A percentile compares a stretch with the other conserved stretches of the same genome.
Conservation (phyloP, 2,329 filamentous ascomycete species). For the Colletotrichum caudatum region DNA sequence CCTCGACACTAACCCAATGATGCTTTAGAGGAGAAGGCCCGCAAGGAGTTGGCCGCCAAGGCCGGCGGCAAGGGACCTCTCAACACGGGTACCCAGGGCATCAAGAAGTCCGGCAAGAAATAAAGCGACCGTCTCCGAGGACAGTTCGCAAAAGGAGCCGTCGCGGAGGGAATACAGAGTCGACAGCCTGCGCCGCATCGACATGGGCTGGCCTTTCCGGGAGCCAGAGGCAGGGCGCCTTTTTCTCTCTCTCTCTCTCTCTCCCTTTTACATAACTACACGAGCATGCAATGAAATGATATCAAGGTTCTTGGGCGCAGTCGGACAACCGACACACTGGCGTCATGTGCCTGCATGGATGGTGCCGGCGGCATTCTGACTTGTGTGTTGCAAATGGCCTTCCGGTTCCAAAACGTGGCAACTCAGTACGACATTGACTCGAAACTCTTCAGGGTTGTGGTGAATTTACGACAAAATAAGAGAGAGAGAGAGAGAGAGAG, state of each 20-base stretch:
- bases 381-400: neutral
- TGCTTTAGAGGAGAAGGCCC: conserved; percentile 79
- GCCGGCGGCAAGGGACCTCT: conserved; percentile 89
- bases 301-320: conserved; percentile 3
- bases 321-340: neutral
- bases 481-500: neutral
- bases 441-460: neutral
- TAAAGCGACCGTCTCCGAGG: conserved; percentile 55
- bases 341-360: conserved; percentile 20
- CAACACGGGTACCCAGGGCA: conserved; percentile 85
- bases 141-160: neutral
- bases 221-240: conserved; percentile 21
- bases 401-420: neutral
- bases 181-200: conserved; percentile 3
- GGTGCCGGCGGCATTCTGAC: conserved; percentile 19
- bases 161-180: neutral
- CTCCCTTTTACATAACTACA: conserved; percentile 35
- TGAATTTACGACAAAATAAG: neutral
- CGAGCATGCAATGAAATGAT: conserved; percentile 40
- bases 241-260: neutral
- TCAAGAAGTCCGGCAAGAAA: conserved; percentile 99
- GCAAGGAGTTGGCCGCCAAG: conserved; percentile 85
- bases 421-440: neutral
- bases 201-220: neutral
- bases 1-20: conserved; percentile 13